These are phyloP conservation scores for Pisolithus albus DNA, from an alignment of 768 basidiomycete species.

Conservation along the genomic window DNA sequence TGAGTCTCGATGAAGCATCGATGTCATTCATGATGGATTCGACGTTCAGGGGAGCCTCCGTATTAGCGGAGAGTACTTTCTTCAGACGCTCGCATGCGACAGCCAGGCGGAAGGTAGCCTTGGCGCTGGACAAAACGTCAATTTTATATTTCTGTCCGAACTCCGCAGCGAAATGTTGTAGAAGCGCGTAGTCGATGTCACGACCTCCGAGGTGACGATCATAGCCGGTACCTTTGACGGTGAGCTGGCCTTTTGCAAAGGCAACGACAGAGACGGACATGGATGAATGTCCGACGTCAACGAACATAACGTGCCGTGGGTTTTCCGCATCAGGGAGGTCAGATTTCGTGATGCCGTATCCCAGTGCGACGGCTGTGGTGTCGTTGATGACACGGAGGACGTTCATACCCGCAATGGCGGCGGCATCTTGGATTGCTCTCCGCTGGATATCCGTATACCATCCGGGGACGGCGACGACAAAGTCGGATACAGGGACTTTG, in stretches of 20 bases:
- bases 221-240: conserved; percentile 82
- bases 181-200: conserved; percentile 89
- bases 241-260: conserved; percentile 90
- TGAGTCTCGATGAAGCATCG: conserved; percentile 82
- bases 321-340: conserved; percentile 84
- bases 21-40: conserved; percentile 96
- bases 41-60: conserved; percentile 82
- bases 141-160: conserved; percentile 99
- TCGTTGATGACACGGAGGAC: conserved; percentile 95
- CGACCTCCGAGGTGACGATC: conserved; percentile 94
- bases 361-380: conserved; percentile 90
- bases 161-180: conserved; percentile 81
- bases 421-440: conserved; percentile 84
- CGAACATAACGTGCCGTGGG: conserved; percentile 84
- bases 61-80: conserved; percentile 93
- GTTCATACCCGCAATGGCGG: conserved; percentile 83
- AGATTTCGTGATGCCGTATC: conserved; percentile 97
- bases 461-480: conserved; percentile 93
- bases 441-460: conserved; percentile 96
- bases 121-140: conserved; percentile 85
- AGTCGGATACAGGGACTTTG: conserved; percentile 79
- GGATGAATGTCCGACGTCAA: conserved; percentile 93
- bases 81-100: conserved; percentile 91
- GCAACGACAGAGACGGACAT: conserved; percentile 83
- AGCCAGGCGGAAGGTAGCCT: conserved; percentile 85